phyloP scores from a whole-genome alignment of 2,329 filamentous ascomycete genomes.

The Myotisia sp. region DNA sequence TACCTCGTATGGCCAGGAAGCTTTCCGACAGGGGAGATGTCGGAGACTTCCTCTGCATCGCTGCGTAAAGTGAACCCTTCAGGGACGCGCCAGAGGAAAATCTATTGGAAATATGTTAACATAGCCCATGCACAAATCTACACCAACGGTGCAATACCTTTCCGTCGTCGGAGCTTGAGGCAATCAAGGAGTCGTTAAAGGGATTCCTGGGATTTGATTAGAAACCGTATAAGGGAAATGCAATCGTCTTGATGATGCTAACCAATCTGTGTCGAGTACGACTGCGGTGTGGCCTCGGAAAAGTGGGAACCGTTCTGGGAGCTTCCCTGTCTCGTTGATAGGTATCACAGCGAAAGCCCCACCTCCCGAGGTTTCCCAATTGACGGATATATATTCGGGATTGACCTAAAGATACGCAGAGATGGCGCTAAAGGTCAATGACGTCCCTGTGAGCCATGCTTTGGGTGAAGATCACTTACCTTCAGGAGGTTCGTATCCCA shows the following conservation, averaged over 20 bases:
- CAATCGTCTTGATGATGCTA: constrained; percentile 21
- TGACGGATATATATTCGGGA: constrained; percentile 88
- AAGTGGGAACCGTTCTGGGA: constrained; percentile 83
- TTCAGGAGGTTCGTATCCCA: constrained; percentile 99
- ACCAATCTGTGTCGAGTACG: constrained; percentile 97
- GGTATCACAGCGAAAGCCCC: constrained; percentile 96
- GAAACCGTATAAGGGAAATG: neutral
- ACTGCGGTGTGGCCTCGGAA: constrained; percentile 93
- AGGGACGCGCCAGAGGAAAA: constrained; percentile 93
- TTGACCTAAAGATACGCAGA: constrained; percentile 60
- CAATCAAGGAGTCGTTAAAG: constrained; percentile 85
- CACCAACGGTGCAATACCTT: constrained; percentile 40
- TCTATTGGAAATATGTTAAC: constrained; percentile 21
- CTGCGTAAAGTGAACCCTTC: constrained; percentile 70
- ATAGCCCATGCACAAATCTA: constrained; percentile 53
- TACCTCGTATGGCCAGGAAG: constrained; percentile 77
- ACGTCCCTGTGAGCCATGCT: no score
- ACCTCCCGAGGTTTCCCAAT: constrained; percentile 94
- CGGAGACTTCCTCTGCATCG: constrained; percentile 68
- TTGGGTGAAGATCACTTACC: constrained; percentile 42
- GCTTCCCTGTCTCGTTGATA: constrained; percentile 71
- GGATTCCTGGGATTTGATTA: constrained; percentile 53
- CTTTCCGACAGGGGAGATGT: constrained; percentile 68
- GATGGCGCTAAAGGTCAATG: no score
- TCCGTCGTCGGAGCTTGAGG: constrained; percentile 89